Evolutionary conservation across 2,329 filamentous ascomycete species (phyloP).

Genomic region (Bipolaris cookei): DNA sequence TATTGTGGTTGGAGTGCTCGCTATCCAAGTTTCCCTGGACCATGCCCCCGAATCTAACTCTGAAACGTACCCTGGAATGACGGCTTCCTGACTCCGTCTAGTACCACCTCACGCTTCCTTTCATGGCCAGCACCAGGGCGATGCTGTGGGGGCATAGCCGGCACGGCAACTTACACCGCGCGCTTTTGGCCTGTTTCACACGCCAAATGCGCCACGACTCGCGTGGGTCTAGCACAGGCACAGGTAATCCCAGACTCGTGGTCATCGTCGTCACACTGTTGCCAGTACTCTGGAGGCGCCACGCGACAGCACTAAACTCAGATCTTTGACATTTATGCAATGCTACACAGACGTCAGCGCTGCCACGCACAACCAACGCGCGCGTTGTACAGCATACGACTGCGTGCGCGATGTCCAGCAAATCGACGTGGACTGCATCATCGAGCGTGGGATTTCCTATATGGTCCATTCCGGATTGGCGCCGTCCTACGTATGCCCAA

Average conservation of each 20-base stretch:
- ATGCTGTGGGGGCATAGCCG: slow-evolving; percentile 5
- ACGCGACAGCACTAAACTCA: slow-evolving; percentile 16
- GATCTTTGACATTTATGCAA: slow-evolving; percentile 17
- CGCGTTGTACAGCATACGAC: slow-evolving; percentile 16
- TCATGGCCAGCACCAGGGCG: slow-evolving; percentile 5
- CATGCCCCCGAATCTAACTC: not conserved
- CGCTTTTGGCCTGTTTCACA: slow-evolving; percentile 8
- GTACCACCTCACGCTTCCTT: slow-evolving; percentile 6
- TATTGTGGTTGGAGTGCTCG: slow-evolving; percentile 16
- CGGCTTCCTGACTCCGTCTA: slow-evolving; percentile 17
- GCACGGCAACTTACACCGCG: slow-evolving; percentile 11
- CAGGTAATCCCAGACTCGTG: slow-evolving; percentile 19
- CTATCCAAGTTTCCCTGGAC: slow-evolving; percentile 5
- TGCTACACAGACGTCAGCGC: slow-evolving; percentile 18
- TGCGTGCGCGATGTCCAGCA: slow-evolving; percentile 5
- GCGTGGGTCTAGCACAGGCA: slow-evolving; percentile 11
- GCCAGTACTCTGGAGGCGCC: slow-evolving; percentile 16
- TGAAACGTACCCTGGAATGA: slow-evolving; percentile 9
- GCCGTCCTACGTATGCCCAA: slow-evolving; percentile 17
- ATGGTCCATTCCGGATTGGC: slow-evolving; percentile 14
- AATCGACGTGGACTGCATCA: slow-evolving; percentile 15
- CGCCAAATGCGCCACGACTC: slow-evolving; percentile 20
- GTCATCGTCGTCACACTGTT: slow-evolving; percentile 14
- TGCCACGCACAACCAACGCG: slow-evolving; percentile 18
- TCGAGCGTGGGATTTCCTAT: slow-evolving; percentile 17